A percentile compares a stretch with the other conserved stretches of the same genome.
These are phyloP conservation scores for Cyamopsis tetragonoloba DNA, from an alignment of 306 rosid genomes.

Conservation along the genomic window DNA sequence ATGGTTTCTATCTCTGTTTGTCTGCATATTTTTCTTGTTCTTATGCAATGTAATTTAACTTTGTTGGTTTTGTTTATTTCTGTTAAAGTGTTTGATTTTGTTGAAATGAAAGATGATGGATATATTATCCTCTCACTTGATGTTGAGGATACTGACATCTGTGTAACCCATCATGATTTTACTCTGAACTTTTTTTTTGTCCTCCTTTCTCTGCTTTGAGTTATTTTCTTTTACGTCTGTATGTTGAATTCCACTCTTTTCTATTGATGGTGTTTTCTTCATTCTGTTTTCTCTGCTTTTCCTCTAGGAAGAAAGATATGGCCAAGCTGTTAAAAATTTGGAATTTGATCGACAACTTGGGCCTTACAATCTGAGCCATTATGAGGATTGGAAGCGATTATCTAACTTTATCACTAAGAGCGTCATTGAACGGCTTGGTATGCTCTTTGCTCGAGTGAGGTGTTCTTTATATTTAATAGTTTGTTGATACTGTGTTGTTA, in stretches of 20 bases:
- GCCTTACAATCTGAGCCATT: constrained; percentile 65
- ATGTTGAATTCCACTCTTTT: neutral
- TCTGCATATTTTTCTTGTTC: neutral
- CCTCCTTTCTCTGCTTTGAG: neutral
- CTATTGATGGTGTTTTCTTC: neutral
- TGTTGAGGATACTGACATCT: neutral
- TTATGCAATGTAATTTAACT: neutral
- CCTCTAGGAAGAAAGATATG: constrained; percentile 60
- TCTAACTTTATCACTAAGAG: constrained; percentile 60
- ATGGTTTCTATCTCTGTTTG: neutral
- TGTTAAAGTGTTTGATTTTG: neutral
- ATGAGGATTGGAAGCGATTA: constrained; percentile 69
- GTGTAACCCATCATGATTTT: neutral
- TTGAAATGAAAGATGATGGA: constrained; percentile 5
- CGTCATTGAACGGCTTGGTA: constrained; percentile 59
- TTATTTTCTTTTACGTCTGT: neutral
- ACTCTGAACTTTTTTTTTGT: neutral
- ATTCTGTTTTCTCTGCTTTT: constrained; percentile 16
- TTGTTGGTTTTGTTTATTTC: neutral
- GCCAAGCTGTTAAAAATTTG: constrained; percentile 60
- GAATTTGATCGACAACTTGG: constrained; percentile 89
- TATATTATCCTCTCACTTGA: constrained; percentile 4
- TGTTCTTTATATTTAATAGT: constrained; percentile 6
- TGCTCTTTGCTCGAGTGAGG: constrained; percentile 21
- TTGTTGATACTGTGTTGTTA: constrained; percentile 6